Percentiles rank a stretch among this genome's conserved stretches.
phyloP scores from a whole-genome alignment of 768 basidiomycete genomes.

The Erythrobasidium yunnanense region DNA sequence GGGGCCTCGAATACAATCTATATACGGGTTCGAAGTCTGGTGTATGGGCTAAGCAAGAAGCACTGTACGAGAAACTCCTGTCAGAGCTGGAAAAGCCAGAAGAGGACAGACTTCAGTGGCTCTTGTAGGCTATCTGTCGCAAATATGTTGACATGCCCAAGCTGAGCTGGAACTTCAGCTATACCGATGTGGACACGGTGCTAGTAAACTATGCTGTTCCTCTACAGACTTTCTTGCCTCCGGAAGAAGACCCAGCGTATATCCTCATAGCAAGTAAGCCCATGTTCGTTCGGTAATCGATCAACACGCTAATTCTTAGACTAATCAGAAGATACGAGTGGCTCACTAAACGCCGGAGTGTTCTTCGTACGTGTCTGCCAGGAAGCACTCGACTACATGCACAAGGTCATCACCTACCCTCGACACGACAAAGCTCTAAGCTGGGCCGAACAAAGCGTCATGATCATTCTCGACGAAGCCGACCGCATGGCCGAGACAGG shows the following conservation, averaged over 20 bases:
- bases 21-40: neutral
- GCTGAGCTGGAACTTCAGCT: neutral
- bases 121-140: neutral
- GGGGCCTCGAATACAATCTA: neutral
- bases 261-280: neutral
- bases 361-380: neutral
- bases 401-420: neutral
- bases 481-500: neutral
- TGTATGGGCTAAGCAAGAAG: neutral
- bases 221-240: neutral
- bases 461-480: neutral
- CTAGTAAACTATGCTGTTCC: neutral
- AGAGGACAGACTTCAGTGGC: neutral
- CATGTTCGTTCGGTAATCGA: neutral
- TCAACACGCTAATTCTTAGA: neutral
- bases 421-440: neutral
- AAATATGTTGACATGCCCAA: neutral
- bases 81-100: neutral
- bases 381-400: neutral
- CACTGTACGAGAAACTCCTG: neutral
- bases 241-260: neutral
- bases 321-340: neutral
- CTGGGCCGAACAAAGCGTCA: neutral
- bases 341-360: neutral
- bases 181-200: neutral